phyloP scores from a whole-genome alignment of 1,284 basidiomycete genomes.

The Naganishia cerealis region DNA sequence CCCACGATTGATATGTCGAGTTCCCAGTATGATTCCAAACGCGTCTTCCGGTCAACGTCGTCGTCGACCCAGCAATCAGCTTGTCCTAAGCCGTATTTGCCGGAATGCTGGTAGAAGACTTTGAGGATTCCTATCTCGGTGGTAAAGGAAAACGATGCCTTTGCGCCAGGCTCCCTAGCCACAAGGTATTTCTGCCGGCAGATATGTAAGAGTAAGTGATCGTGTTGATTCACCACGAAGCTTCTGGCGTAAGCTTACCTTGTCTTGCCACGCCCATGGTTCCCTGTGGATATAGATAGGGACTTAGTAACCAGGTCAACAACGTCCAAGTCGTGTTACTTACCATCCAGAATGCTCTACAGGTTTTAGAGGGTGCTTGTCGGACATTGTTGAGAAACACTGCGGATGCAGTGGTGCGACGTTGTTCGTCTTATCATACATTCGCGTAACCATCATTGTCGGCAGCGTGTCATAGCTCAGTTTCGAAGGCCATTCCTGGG shows the following conservation, averaged over 20 bases:
- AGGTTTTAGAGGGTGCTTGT: conserved; percentile 41
- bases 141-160: conserved; percentile 42
- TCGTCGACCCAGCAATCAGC: conserved; percentile 48
- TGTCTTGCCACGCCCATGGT: conserved; percentile 48
- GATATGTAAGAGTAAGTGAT: neutral
- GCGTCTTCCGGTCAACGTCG: conserved; percentile 33
- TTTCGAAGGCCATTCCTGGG: neutral
- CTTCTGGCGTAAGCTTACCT: conserved; percentile 30
- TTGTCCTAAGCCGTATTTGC: conserved; percentile 43
- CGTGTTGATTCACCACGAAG: neutral
- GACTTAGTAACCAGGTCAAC: neutral
- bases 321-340: conserved; percentile 25
- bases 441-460: conserved; percentile 40
- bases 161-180: conserved; percentile 44
- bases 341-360: conserved; percentile 43
- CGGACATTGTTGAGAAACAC: conserved; percentile 44
- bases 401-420: conserved; percentile 40
- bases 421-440: conserved; percentile 36
- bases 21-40: conserved; percentile 42
- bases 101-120: conserved; percentile 46
- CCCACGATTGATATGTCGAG: conserved; percentile 34
- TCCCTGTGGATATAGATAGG: conserved; percentile 34
- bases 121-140: conserved; percentile 42
- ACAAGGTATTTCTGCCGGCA: conserved; percentile 42
- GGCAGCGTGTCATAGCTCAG: conserved; percentile 7